Percentiles rank a stretch among this genome's conserved stretches.
Evolutionary conservation across 2,329 filamentous ascomycete genomes (phyloP).

Genomic region (Chrysoporthe cubensis): DNA sequence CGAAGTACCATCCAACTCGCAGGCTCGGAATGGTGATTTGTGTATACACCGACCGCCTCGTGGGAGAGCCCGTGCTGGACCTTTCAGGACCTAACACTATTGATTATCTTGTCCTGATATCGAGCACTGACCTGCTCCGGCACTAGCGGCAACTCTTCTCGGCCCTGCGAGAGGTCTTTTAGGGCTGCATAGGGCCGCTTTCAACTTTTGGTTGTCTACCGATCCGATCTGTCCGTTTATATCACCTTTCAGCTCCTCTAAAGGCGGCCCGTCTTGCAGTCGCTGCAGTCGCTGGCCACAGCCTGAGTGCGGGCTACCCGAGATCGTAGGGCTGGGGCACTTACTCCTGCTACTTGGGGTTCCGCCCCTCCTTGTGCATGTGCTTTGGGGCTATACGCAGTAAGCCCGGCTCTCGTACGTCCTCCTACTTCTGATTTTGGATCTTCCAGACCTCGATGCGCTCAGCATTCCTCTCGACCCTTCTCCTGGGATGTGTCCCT

Average conservation of each 20-base stretch:
- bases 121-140: not conserved
- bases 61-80: not conserved
- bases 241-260: not conserved
- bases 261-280: slow-evolving; percentile 1
- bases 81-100: not conserved
- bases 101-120: not conserved
- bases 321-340: slow-evolving; percentile 1
- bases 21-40: not conserved
- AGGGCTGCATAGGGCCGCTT: not conserved
- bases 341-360: not conserved
- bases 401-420: slow-evolving; percentile 17
- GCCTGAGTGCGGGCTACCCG: not conserved
- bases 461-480: slow-evolving; percentile 1
- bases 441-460: slow-evolving; percentile 7
- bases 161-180: not conserved
- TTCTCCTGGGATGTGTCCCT: not conserved
- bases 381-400: slow-evolving; percentile 1
- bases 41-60: not conserved
- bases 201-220: not conserved
- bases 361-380: not conserved
- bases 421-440: slow-evolving; percentile 4
- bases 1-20: not conserved
- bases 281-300: not conserved
- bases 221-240: not conserved
- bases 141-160: slow-evolving; percentile 1